These are phyloP conservation scores for Symbiodinium natans DNA, from an alignment of 73 alveolate species.

Conservation along the genomic window DNA sequence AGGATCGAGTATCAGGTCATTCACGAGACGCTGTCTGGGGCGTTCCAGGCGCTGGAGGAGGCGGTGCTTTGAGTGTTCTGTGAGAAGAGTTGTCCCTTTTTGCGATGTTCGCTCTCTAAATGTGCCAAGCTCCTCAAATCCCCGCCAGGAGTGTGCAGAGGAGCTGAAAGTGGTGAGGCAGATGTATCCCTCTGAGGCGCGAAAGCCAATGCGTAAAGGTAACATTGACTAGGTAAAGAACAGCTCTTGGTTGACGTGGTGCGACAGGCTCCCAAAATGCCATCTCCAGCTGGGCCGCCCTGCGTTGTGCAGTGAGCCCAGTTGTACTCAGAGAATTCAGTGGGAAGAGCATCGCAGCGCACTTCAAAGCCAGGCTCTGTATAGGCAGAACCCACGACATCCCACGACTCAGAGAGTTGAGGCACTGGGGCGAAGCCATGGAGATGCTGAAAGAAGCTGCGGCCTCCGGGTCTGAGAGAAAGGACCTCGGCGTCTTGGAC, in stretches of 20 bases:
- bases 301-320: slow-evolving; percentile 24
- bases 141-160: slow-evolving; percentile 22
- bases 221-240: background rate
- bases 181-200: slow-evolving; percentile 61
- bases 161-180: slow-evolving; percentile 40
- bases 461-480: background rate
- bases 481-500: no score
- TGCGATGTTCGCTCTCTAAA: no score
- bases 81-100: no score
- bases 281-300: slow-evolving; percentile 40
- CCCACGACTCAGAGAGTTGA: background rate
- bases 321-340: background rate
- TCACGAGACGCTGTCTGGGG: slow-evolving; percentile 96
- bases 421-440: slow-evolving; percentile 75
- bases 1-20: slow-evolving; percentile 97
- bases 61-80: background rate
- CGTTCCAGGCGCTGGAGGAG: slow-evolving; percentile 96
- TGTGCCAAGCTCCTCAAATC: no score
- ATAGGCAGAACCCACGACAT: no score
- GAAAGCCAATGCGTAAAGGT: no score
- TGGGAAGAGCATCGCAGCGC: slow-evolving; percentile 2
- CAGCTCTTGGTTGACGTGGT: no score
- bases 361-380: no score
- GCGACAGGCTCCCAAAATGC: slow-evolving; percentile 42
- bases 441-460: slow-evolving; percentile 25